Base-by-base conservation (phyloP, 495 filamentous ascomycete genomes). In the Barbatosphaeria neglecta region DNA sequence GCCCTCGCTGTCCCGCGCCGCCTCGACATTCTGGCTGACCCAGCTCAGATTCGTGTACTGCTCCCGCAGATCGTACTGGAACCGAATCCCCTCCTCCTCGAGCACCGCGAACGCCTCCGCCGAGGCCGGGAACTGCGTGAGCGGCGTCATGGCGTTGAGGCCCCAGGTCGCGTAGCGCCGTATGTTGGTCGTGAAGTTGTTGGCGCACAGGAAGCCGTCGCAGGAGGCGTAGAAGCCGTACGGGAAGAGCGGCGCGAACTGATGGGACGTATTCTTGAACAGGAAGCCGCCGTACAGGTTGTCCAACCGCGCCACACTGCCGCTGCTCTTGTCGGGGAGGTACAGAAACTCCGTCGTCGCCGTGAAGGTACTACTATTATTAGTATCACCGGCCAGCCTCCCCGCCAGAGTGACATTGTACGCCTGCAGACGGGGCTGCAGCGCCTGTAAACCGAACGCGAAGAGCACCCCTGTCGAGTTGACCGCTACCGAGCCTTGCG, bases 201-300 rank as follows among this genome's bases (percentile, higher is more conserved):
- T 60, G 8, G 63, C 65, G 42, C 65, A 58, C 22, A 67, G 68
- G 37, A 81, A 78, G 48, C 72, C 72, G 23, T 74, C 72, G 49
- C 79, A 81, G 31, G 70, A 67, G 0, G 75, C 72, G 58, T 82
- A 86, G 62, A 73, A 82, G 24, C 80, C 78, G 53, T 80, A 82
- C 15, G 82, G 78, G 18, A 85, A 61, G 16, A 84, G 48, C 0
- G 79, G 66, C 1, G 61, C 54, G 48, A 73, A 66, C 1, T 50
- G 55, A n/a, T 60, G 54, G 10, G 51, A 45, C 7, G 55, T 22
- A 20, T 62, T 69, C 13, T 56, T 52, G 24, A 76, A 67, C 9
- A 67, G 55, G 4, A 84, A 50, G 0, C 73, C 79, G 22, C 80
- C 78, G 45, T 74, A 68, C 2, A 82, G 59, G 51, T 74, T 71